These are phyloP conservation scores for Pythium monospermum DNA, from an alignment of 352 stramenopile species.

Conservation along the genomic window DNA sequence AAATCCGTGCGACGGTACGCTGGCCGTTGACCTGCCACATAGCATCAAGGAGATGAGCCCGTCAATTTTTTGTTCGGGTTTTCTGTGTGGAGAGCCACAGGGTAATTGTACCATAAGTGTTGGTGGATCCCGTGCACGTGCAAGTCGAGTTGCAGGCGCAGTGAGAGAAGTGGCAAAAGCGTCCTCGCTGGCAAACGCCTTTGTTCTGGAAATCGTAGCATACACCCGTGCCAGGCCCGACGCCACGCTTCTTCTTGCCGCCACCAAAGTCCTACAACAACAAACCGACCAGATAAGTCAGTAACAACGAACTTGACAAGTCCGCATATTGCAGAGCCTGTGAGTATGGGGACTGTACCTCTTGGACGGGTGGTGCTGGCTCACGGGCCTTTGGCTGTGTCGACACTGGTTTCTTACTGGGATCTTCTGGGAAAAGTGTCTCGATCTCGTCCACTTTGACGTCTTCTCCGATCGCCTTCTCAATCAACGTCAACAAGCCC, in stretches of 20 bases:
- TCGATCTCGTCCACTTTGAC: conserved; percentile 83
- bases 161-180: conserved; percentile 85
- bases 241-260: conserved; percentile 65
- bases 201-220: conserved; percentile 90
- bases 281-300: not conserved
- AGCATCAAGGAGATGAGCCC: not conserved
- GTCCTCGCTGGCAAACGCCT: conserved; percentile 73
- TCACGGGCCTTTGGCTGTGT: conserved; percentile 15
- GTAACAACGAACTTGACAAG: no score
- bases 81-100: not conserved
- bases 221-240: conserved; percentile 57
- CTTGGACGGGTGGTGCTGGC: conserved; percentile 21
- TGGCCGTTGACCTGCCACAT: conserved; percentile 53
- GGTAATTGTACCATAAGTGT: conserved; percentile 69
- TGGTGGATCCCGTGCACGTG: conserved; percentile 71
- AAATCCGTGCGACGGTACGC: conserved; percentile 81
- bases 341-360: conserved; percentile 26
- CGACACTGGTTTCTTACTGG: conserved; percentile 42
- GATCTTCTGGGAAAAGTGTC: conserved; percentile 65
- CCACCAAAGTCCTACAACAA: conserved; percentile 47
- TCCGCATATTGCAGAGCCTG: no score
- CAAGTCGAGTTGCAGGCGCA: conserved; percentile 85
- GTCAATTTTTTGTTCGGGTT: not conserved
- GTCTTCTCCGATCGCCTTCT: conserved; percentile 71
- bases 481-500: conserved; percentile 45